phyloP scores from a whole-genome alignment of 768 basidiomycete species.

The Serendipita sp. region DNA sequence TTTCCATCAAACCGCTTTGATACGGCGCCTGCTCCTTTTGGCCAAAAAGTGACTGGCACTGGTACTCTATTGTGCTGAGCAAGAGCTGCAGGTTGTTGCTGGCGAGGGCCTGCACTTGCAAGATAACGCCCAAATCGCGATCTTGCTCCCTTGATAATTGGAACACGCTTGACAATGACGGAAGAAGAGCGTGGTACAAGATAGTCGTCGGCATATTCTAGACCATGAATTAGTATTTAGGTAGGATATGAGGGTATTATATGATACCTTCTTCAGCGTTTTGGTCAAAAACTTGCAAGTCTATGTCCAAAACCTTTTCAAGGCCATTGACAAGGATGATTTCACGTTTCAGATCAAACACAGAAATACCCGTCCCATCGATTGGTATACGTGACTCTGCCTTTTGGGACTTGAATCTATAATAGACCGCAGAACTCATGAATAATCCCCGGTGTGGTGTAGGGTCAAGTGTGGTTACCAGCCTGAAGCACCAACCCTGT shows the following conservation, averaged over 20 bases:
- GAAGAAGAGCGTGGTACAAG: conserved; percentile 92
- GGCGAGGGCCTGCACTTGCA: conserved; percentile 21
- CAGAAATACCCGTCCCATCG: conserved; percentile 96
- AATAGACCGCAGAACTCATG: conserved; percentile 92
- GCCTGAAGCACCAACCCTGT: background rate
- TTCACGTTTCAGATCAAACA: conserved; percentile 98
- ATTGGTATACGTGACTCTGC: conserved; percentile 92
- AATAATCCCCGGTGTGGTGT: background rate
- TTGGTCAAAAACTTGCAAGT: conserved; percentile 71
- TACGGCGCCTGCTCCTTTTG: conserved; percentile 48
- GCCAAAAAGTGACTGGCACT: conserved; percentile 33
- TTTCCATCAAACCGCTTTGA: conserved; percentile 73
- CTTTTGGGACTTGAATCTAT: conserved; percentile 91
- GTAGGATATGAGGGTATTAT: background rate
- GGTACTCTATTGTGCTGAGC: conserved; percentile 27
- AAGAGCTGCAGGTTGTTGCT: conserved; percentile 8
- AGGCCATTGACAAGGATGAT: conserved; percentile 93
- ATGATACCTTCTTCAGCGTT: conserved; percentile 72
- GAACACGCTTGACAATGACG: conserved; percentile 81
- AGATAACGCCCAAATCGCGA: conserved; percentile 65
- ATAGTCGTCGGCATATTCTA: conserved; percentile 86
- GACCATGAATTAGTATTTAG: background rate
- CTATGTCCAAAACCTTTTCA: conserved; percentile 94
- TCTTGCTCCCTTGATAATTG: conserved; percentile 53
- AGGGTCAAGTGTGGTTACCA: background rate